Percentiles rank a stretch among this genome's conserved stretches.
These are phyloP conservation scores for Rhodotorula kratochvilovae DNA, from an alignment of 768 basidiomycete genomes.

Conservation along the genomic window DNA sequence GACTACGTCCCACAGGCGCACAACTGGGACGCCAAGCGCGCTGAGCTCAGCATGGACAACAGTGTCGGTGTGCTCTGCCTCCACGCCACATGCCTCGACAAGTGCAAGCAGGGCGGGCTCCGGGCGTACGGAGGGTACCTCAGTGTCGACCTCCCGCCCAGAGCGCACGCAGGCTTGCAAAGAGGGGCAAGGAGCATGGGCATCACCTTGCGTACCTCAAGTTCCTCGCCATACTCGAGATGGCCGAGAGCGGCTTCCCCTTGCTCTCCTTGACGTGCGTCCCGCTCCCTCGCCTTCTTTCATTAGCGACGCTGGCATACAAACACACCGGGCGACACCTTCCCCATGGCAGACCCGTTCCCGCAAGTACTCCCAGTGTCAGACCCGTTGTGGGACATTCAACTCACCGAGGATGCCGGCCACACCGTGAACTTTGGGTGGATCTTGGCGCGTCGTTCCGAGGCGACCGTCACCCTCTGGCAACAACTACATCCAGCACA, in stretches of 20 bases:
- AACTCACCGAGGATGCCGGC: slow-evolving; percentile 10
- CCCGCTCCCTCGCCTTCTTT: not conserved
- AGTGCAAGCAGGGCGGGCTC: not conserved
- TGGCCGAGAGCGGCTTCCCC: slow-evolving; percentile 5
- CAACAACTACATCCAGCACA: not conserved
- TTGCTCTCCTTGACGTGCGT: slow-evolving; percentile 13
- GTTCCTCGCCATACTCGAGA: slow-evolving; percentile 11
- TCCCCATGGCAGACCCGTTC: not conserved
- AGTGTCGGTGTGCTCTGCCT: slow-evolving; percentile 3
- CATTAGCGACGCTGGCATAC: not conserved
- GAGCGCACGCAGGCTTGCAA: not conserved
- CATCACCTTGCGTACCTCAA: slow-evolving; percentile 6
- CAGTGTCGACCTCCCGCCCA: not conserved
- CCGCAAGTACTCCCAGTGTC: not conserved
- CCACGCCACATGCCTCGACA: not conserved
- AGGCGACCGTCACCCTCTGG: not conserved
- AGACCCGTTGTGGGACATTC: not conserved
- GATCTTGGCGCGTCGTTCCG: not conserved
- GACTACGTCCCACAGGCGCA: slow-evolving; percentile 3
- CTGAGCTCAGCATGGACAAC: slow-evolving; percentile 5
- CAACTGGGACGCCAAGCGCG: slow-evolving; percentile 10
- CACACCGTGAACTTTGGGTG: slow-evolving; percentile 11
- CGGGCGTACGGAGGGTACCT: slow-evolving; percentile 2
- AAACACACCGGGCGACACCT: not conserved
- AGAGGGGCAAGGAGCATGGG: not conserved